phyloP scores from a whole-genome alignment of 129 eudicot genomes.

The Artemisia argyi region DNA sequence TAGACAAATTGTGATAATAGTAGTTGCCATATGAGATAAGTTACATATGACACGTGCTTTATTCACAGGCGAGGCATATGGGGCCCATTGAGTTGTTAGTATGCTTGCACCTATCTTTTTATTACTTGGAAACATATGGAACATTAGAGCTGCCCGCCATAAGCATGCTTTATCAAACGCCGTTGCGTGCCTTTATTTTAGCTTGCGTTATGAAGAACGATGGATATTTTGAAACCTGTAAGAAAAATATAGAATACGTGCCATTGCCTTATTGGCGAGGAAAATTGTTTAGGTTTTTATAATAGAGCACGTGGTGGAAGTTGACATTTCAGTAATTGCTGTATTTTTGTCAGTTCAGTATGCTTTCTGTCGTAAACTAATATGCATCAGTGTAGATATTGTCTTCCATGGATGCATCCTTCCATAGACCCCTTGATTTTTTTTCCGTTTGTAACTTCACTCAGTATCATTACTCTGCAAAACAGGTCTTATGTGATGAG shows the following conservation, averaged over 20 bases:
- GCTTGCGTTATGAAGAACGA: no score
- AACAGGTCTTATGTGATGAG: conserved; percentile 77
- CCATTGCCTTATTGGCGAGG: not conserved
- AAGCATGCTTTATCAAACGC: no score
- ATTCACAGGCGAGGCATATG: no score
- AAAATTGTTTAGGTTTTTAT: not conserved
- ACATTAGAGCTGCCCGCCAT: no score
- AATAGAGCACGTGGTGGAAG: not conserved
- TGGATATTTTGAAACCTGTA: no score
- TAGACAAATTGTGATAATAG: not conserved
- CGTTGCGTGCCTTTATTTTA: no score
- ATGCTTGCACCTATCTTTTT: no score
- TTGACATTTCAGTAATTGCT: not conserved
- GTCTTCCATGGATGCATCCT: not conserved
- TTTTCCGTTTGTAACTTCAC: not conserved
- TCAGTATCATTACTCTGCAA: conserved; percentile 10
- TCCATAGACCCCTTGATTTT: not conserved
- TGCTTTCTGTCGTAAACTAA: not conserved
- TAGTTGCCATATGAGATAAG: conserved; percentile 1
- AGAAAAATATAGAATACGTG: not conserved
- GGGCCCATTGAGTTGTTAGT: no score
- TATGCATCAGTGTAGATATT: not conserved
- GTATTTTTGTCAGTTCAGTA: conserved; percentile 3
- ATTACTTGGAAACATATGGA: no score
- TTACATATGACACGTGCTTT: no score